These are phyloP conservation scores for Maudiozyma bulderi DNA, from an alignment of 805 yeast species.

Conservation along the genomic window DNA sequence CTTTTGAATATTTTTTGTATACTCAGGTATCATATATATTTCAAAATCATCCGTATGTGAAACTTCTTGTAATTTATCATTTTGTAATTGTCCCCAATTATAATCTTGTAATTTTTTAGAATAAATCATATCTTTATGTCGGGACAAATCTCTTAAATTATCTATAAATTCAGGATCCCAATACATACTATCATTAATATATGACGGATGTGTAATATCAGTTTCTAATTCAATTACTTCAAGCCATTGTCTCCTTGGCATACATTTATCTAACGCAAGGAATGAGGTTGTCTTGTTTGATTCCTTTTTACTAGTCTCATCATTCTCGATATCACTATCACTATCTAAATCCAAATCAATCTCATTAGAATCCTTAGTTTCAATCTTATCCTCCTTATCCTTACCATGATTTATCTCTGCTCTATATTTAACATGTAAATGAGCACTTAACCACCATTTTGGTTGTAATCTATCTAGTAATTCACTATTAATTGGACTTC, in stretches of 20 bases:
- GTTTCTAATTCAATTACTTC: constrained; percentile 40
- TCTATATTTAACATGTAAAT: constrained; percentile 65
- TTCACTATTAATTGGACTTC: constrained; percentile 58
- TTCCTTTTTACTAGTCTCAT: not conserved
- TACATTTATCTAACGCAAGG: constrained; percentile 82
- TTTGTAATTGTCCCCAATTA: constrained; percentile 4
- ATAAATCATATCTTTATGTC: constrained; percentile 1
- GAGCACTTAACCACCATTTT: constrained; percentile 77
- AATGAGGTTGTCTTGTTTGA: constrained; percentile 33
- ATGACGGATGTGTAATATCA: constrained; percentile 21
- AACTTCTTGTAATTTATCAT: not conserved
- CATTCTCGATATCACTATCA: constrained; percentile 1
- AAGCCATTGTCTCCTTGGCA: constrained; percentile 52
- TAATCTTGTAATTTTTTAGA: constrained; percentile 1
- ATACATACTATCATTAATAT: constrained; percentile 15
- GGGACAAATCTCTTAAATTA: constrained; percentile 9
- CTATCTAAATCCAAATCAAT: constrained; percentile 12
- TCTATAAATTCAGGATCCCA: constrained; percentile 32
- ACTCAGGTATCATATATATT: no score
- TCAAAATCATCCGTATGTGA: no score
- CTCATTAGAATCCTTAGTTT: constrained; percentile 21
- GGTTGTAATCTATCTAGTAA: constrained; percentile 53
- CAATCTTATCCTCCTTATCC: not conserved
- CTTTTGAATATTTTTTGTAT: no score
- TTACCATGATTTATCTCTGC: constrained; percentile 41